phyloP scores from a whole-genome alignment of 2,329 filamentous ascomycete species.

The Aschersonia sp. region DNA sequence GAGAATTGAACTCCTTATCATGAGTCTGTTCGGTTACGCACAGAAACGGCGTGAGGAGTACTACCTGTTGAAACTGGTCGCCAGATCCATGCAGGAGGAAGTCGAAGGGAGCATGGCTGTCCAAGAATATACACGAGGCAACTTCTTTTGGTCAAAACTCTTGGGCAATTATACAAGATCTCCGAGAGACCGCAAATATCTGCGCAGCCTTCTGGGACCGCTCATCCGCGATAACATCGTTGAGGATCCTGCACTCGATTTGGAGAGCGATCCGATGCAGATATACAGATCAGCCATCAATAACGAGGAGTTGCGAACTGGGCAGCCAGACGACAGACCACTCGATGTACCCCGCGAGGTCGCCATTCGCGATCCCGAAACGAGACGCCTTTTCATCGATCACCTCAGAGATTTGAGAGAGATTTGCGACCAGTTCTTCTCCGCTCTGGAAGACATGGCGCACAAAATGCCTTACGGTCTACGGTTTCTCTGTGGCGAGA shows the following conservation, averaged over 20 bases:
- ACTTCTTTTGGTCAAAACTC: slow-evolving; percentile 85
- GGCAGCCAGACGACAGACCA: slow-evolving; percentile 64
- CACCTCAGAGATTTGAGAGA: slow-evolving; percentile 88
- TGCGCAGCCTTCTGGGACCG: slow-evolving; percentile 72
- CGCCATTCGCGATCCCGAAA: slow-evolving; percentile 92
- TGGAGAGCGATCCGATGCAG: slow-evolving; percentile 94
- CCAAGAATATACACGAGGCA: slow-evolving; percentile 77
- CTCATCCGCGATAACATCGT: slow-evolving; percentile 85
- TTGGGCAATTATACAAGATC: slow-evolving; percentile 80
- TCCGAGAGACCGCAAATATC: slow-evolving; percentile 80
- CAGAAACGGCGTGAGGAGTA: slow-evolving; percentile 96
- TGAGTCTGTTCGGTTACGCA: slow-evolving; percentile 93
- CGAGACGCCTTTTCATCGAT: slow-evolving; percentile 81
- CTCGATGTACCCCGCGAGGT: slow-evolving; percentile 80
- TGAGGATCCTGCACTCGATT: slow-evolving; percentile 76
- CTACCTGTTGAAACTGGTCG: slow-evolving; percentile 80
- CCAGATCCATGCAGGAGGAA: slow-evolving; percentile 72
- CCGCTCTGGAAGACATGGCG: slow-evolving; percentile 66
- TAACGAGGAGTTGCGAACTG: slow-evolving; percentile 90
- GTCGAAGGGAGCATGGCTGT: slow-evolving; percentile 58
- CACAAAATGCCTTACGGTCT: slow-evolving; percentile 88
- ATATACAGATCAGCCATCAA: slow-evolving; percentile 94
- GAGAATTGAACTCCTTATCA: slow-evolving; percentile 81
- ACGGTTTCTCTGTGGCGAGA: slow-evolving; percentile 74
- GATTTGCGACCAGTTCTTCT: slow-evolving; percentile 83